Percentiles rank a stretch among this genome's conserved stretches.
phyloP scores from a whole-genome alignment of 768 basidiomycete species.

The Crassisporium funariophilum region DNA sequence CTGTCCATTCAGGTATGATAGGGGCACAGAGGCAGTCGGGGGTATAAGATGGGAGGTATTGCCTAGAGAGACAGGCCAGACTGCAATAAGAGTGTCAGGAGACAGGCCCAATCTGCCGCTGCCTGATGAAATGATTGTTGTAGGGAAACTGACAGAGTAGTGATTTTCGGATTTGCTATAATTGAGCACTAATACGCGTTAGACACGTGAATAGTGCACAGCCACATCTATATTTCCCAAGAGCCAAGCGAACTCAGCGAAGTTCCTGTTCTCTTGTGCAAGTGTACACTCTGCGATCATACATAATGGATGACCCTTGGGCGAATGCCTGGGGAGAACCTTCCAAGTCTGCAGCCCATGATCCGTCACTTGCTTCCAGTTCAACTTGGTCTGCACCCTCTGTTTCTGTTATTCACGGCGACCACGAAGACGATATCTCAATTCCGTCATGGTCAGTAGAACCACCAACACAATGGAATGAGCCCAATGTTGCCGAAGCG shows the following conservation, averaged over 20 bases:
- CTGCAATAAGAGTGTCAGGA: too few species aligned
- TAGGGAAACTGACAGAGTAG: too few species aligned
- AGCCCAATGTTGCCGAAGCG: conserved; percentile 40
- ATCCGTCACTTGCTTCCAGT: conserved; percentile 5
- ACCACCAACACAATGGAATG: conserved; percentile 46
- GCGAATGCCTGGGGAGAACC: conserved; percentile 68
- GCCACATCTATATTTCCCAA: conserved; percentile 1
- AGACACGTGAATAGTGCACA: neutral
- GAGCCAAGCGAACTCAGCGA: neutral
- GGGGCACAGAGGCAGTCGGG: neutral
- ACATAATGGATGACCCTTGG: conserved; percentile 75
- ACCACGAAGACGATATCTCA: conserved; percentile 57
- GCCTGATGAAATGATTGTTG: too few species aligned
- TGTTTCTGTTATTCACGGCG: conserved; percentile 29
- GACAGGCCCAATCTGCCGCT: too few species aligned
- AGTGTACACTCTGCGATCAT: conserved; percentile 1
- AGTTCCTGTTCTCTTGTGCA: too few species aligned
- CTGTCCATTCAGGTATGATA: conserved; percentile 27
- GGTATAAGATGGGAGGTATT: conserved; percentile 12
- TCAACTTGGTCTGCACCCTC: conserved; percentile 26
- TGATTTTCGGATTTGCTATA: too few species aligned
- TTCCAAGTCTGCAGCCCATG: conserved; percentile 25
- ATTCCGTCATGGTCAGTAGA: conserved; percentile 59
- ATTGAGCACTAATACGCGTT: neutral
- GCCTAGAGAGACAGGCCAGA: conserved; percentile 10